Evolutionary conservation across 2,329 filamentous ascomycete species (phyloP).

Genomic region (Fusarium transvaalense): DNA sequence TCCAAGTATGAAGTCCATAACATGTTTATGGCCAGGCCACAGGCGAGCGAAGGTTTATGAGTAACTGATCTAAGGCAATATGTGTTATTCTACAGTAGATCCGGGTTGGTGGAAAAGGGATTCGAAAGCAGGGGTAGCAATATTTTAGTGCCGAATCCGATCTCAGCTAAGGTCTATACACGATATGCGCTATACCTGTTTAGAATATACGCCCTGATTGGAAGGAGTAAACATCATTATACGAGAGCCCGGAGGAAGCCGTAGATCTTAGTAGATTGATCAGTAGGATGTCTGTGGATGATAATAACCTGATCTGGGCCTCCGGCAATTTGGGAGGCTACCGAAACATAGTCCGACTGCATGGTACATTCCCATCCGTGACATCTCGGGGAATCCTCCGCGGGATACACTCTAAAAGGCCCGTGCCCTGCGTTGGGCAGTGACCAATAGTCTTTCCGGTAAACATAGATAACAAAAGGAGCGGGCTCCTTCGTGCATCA

Average conservation of each 20-base stretch:
- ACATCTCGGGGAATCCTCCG: background rate
- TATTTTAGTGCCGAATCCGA: background rate
- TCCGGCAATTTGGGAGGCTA: background rate
- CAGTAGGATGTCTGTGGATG: background rate
- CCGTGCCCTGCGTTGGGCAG: background rate
- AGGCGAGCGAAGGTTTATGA: background rate
- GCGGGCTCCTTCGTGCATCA: background rate
- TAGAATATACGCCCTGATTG: background rate
- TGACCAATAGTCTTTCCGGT: slow-evolving; percentile 3
- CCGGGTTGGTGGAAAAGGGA: background rate
- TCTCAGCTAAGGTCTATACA: background rate
- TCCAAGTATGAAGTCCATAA: background rate
- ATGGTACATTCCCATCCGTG: background rate
- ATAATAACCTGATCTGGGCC: background rate
- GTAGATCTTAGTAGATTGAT: background rate
- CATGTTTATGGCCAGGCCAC: background rate
- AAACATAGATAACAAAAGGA: slow-evolving; percentile 2
- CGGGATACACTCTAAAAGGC: background rate
- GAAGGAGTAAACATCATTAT: background rate
- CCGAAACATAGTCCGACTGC: background rate
- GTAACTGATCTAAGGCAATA: background rate
- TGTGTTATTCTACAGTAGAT: background rate
- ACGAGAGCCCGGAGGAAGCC: background rate
- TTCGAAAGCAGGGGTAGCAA: background rate
- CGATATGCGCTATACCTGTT: background rate